Conservation (phyloP, 768 basidiomycete species). For the Phanerochaete carnosa region DNA sequence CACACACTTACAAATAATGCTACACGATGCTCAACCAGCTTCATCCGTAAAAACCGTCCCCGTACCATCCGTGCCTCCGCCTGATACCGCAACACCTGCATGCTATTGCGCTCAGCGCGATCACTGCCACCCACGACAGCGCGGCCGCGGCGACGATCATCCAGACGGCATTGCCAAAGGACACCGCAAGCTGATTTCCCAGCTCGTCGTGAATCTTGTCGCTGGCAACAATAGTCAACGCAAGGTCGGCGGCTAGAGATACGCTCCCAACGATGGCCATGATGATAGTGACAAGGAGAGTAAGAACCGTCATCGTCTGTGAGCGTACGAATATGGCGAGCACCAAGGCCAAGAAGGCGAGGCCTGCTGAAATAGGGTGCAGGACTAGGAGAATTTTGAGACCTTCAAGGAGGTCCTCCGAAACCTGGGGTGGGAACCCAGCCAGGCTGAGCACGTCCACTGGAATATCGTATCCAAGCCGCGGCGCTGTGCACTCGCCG, state of each 20-base stretch:
- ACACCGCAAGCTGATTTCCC: slow-evolving; percentile 36
- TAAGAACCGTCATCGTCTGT: slow-evolving; percentile 49
- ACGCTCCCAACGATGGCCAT: slow-evolving; percentile 52
- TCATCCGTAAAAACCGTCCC: slow-evolving; percentile 11
- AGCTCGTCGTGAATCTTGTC: slow-evolving; percentile 20
- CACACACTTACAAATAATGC: neutral
- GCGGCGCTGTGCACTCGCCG: slow-evolving; percentile 56
- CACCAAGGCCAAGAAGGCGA: slow-evolving; percentile 52
- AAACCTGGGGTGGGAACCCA: slow-evolving; percentile 38
- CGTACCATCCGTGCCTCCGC: slow-evolving; percentile 29
- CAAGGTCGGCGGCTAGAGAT: slow-evolving; percentile 61
- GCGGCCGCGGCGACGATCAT: slow-evolving; percentile 58
- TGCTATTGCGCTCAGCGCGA: slow-evolving; percentile 58
- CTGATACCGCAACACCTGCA: slow-evolving; percentile 66
- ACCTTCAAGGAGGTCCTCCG: slow-evolving; percentile 43
- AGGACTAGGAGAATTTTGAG: slow-evolving; percentile 54
- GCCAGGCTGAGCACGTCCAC: slow-evolving; percentile 35
- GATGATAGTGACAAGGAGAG: slow-evolving; percentile 56
- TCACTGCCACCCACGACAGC: slow-evolving; percentile 56
- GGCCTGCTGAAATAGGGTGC: slow-evolving; percentile 61
- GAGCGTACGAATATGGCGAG: slow-evolving; percentile 58
- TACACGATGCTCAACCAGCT: neutral
- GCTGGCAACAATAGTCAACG: slow-evolving; percentile 50
- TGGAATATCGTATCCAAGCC: slow-evolving; percentile 67
- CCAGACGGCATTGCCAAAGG: slow-evolving; percentile 72